phyloP scores from a whole-genome alignment of 352 stramenopile species.

The Peronosclerospora sorghi region DNA sequence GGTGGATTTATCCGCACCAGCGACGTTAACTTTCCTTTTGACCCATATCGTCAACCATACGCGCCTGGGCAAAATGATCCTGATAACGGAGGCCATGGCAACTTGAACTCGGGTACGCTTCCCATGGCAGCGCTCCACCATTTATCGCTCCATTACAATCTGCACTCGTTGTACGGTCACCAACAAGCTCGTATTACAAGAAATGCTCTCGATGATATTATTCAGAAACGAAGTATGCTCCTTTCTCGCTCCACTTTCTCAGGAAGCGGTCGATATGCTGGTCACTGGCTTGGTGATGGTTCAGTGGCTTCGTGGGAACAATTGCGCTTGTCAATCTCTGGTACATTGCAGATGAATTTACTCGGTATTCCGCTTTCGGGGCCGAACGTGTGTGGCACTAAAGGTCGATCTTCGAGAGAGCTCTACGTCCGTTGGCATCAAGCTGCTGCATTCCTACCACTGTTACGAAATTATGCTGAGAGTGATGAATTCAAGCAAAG shows the following conservation, averaged over 20 bases:
- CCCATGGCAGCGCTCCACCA: constrained; percentile 61
- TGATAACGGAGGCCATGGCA: constrained; percentile 34
- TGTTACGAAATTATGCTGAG: constrained; percentile 68
- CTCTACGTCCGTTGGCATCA: constrained; percentile 80
- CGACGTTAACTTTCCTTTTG: constrained; percentile 68
- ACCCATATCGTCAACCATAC: constrained; percentile 74
- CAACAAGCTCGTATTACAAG: constrained; percentile 44
- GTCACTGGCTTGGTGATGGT: constrained; percentile 48
- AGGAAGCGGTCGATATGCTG: constrained; percentile 43
- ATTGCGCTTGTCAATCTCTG: constrained; percentile 58
- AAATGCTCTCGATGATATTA: constrained; percentile 31
- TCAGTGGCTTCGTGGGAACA: constrained; percentile 64
- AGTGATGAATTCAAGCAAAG: constrained; percentile 28
- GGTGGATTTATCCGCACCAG: constrained; percentile 48
- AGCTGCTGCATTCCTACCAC: constrained; percentile 60
- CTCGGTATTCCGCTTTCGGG: constrained; percentile 62
- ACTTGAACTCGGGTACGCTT: constrained; percentile 68
- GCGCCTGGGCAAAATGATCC: constrained; percentile 41
- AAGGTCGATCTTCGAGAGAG: constrained; percentile 36
- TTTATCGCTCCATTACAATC: constrained; percentile 74
- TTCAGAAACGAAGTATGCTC: constrained; percentile 50
- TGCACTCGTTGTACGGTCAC: constrained; percentile 79
- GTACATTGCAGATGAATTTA: constrained; percentile 67
- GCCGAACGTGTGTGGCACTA: constrained; percentile 52
- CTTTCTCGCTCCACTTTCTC: constrained; percentile 64